phyloP scores from a whole-genome alignment of 495 filamentous ascomycete species.

The Aspergillus incahuasiensis region DNA sequence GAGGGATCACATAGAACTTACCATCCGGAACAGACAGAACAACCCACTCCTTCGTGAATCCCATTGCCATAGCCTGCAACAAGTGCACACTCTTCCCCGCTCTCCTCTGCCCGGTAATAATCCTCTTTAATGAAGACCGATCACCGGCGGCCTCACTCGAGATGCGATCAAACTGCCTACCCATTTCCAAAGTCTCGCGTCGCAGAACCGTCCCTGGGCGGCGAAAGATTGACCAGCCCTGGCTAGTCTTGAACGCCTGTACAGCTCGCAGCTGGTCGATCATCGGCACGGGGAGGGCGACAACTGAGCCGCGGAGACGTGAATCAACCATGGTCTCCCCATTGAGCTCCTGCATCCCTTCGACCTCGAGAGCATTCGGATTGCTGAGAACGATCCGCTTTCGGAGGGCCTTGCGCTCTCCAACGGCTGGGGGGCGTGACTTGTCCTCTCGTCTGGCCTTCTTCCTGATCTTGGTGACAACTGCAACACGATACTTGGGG shows the following conservation, averaged over 20 bases:
- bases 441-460: conserved; percentile 29
- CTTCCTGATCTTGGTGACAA: conserved; percentile 48
- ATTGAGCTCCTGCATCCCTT: conserved; percentile 57
- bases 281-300: conserved; percentile 62
- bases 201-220: conserved; percentile 72
- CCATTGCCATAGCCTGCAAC: conserved; percentile 80
- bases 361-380: conserved; percentile 78
- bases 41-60: conserved; percentile 77
- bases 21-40: conserved; percentile 91
- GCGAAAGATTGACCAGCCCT: conserved; percentile 83
- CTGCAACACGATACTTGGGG: conserved; percentile 33
- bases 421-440: conserved; percentile 53
- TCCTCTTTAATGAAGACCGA: conserved; percentile 56
- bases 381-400: conserved; percentile 91
- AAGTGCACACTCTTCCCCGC: conserved; percentile 82
- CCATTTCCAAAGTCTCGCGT: conserved; percentile 67
- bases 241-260: conserved; percentile 86
- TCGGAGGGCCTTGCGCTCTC: conserved; percentile 80
- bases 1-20: conserved; percentile 34
- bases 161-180: conserved; percentile 53
- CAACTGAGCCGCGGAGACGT: conserved; percentile 56
- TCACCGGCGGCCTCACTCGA: conserved; percentile 42
- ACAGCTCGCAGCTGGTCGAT: conserved; percentile 74
- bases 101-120: conserved; percentile 68
- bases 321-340: conserved; percentile 49